phyloP scores from a whole-genome alignment of 768 basidiomycete species.

The Omphalotus guepiniiformis region DNA sequence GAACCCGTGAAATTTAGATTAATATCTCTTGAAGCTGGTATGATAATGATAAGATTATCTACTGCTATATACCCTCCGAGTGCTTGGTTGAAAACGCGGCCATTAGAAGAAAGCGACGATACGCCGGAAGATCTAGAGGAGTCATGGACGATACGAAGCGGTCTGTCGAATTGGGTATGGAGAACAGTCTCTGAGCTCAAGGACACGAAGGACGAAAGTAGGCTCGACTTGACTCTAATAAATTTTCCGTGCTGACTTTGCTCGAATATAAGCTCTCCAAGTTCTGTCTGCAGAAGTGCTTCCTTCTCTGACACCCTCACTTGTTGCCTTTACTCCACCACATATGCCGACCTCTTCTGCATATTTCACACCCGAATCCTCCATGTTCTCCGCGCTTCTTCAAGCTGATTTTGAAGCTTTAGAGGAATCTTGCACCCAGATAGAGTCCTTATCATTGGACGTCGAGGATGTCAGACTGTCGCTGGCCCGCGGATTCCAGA shows the following conservation, averaged over 20 bases:
- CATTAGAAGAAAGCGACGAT: constrained; percentile 18
- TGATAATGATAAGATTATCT: constrained; percentile 65
- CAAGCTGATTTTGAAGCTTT: constrained; percentile 68
- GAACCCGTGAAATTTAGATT: constrained; percentile 70
- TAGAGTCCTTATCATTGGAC: constrained; percentile 77
- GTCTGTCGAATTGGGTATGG: constrained; percentile 76
- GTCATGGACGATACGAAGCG: constrained; percentile 61
- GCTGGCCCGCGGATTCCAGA: constrained; percentile 61
- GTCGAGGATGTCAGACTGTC: constrained; percentile 71
- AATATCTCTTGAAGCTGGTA: constrained; percentile 62
- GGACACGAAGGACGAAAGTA: constrained; percentile 70
- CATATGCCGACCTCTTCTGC: constrained; percentile 32
- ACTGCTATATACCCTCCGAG: constrained; percentile 70
- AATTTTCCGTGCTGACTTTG: neutral
- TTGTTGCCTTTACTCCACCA: constrained; percentile 60
- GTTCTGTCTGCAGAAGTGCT: constrained; percentile 61
- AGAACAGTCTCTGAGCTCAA: constrained; percentile 67
- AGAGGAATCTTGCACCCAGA: constrained; percentile 68
- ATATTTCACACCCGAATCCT: constrained; percentile 29
- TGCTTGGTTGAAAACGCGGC: constrained; percentile 45
- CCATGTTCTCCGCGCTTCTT: constrained; percentile 33
- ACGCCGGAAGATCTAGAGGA: constrained; percentile 34
- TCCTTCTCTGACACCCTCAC: constrained; percentile 54
- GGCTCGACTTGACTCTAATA: too few relatives aligned
- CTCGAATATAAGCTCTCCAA: constrained; percentile 38